Conservation (phyloP, 768 basidiomycete species). For the Boletellus sp. region DNA sequence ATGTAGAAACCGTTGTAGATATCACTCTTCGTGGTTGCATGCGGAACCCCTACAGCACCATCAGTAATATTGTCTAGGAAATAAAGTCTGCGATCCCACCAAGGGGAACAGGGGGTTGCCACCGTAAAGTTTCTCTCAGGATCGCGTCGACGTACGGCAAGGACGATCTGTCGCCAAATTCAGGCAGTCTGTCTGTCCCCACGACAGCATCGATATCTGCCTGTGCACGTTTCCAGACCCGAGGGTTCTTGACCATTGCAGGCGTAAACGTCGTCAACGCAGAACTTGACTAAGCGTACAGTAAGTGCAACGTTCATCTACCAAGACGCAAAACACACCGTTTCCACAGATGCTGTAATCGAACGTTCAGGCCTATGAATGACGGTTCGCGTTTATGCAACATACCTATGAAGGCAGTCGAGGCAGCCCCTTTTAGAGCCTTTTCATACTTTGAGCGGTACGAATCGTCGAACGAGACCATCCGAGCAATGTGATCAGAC, state of each 20-base stretch:
- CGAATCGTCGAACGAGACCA: constrained; percentile 6
- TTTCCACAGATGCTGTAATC: constrained; percentile 11
- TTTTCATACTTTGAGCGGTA: constrained; percentile 10
- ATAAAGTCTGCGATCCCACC: background rate
- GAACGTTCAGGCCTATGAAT: background rate
- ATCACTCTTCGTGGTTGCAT: background rate
- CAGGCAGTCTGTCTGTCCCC: constrained; percentile 3
- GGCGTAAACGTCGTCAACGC: constrained; percentile 1
- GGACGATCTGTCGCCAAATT: constrained; percentile 3
- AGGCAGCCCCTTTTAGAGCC: constrained; percentile 13
- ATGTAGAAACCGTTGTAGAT: constrained; percentile 3
- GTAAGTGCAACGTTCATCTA: background rate
- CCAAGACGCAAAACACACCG: constrained; percentile 2
- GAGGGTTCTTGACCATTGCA: constrained; percentile 9
- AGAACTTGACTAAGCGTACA: background rate
- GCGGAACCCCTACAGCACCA: background rate
- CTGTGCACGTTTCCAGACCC: constrained; percentile 3
- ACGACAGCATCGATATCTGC: background rate
- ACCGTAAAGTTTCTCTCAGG: background rate
- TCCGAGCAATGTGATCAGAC: constrained; percentile 8
- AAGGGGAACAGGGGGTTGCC: constrained; percentile 1
- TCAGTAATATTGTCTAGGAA: background rate
- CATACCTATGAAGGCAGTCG: constrained; percentile 17
- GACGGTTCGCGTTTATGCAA: too few species aligned
- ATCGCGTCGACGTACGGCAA: constrained; percentile 3